Evolutionary conservation across 1,284 basidiomycete species (phyloP).

Genomic region (Leccinum fallax): DNA sequence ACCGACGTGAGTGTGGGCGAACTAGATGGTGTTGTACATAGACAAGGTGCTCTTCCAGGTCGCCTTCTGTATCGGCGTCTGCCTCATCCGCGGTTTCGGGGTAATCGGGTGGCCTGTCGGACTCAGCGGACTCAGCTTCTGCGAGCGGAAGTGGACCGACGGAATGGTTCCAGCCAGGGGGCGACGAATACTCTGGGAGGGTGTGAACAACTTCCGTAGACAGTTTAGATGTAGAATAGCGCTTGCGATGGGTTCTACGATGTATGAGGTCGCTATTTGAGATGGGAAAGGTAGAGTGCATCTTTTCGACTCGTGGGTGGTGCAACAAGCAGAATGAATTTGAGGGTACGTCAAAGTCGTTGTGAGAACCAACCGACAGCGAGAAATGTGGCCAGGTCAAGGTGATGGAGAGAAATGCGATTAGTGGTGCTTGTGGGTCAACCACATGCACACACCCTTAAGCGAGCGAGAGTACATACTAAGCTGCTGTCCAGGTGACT

Average conservation of each 20-base stretch:
- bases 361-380: constrained; percentile 10
- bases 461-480: neutral
- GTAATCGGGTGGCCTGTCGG: constrained; percentile 72
- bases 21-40: constrained; percentile 35
- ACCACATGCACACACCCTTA: neutral
- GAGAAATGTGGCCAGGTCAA: constrained; percentile 5
- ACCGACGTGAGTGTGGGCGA: constrained; percentile 18
- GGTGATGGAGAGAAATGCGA: constrained; percentile 1
- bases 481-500: constrained; percentile 19
- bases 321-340: neutral
- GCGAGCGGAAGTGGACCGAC: constrained; percentile 9
- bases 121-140: constrained; percentile 43
- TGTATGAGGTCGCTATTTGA: constrained; percentile 22
- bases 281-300: constrained; percentile 17
- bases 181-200: constrained; percentile 66
- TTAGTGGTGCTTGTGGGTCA: neutral
- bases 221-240: constrained; percentile 55
- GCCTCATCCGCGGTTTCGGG: constrained; percentile 74
- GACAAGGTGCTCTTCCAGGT: constrained; percentile 23
- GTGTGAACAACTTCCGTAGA: constrained; percentile 71
- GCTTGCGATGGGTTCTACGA: constrained; percentile 53
- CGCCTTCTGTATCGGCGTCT: constrained; percentile 63
- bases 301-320: constrained; percentile 6
- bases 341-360: constrained; percentile 4
- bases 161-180: constrained; percentile 30